phyloP scores from a whole-genome alignment of 345 rosid genomes.

The Conringia planisiliqua region DNA sequence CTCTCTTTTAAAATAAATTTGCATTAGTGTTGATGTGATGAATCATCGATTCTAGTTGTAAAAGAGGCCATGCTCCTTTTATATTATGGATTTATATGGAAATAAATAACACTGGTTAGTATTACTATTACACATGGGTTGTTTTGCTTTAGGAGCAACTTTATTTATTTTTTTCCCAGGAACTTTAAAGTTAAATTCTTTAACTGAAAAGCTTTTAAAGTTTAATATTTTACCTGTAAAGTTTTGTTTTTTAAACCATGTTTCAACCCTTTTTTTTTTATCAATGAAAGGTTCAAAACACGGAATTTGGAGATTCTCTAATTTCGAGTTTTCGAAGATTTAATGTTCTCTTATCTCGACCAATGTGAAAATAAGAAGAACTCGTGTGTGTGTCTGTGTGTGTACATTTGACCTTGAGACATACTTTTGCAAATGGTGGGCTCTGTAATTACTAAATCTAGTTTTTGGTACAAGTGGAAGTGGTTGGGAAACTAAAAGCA shows the following conservation, averaged over 20 bases:
- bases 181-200: neutral
- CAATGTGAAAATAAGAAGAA: slow-evolving; percentile 35
- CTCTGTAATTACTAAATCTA: slow-evolving; percentile 24
- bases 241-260: neutral
- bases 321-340: slow-evolving; percentile 14
- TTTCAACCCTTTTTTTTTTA: slow-evolving; percentile 3
- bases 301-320: slow-evolving; percentile 18
- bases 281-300: slow-evolving; percentile 13
- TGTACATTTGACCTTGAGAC: slow-evolving; percentile 29
- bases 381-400: slow-evolving; percentile 20
- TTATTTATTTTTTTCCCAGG: neutral
- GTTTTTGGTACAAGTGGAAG: slow-evolving; percentile 32
- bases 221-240: slow-evolving; percentile 1
- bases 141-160: slow-evolving; percentile 8
- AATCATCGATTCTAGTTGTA: slow-evolving; percentile 16
- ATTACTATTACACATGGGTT: slow-evolving; percentile 15
- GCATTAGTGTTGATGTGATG: neutral
- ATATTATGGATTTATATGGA: neutral
- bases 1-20: neutral
- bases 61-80: neutral
- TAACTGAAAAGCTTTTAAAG: neutral
- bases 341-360: slow-evolving; percentile 11
- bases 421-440: slow-evolving; percentile 24
- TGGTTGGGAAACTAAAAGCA: slow-evolving; percentile 31
- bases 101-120: neutral